Evolutionary conservation across 352 stramenopile species (phyloP).

Genomic region (Pythium oligandrum): DNA sequence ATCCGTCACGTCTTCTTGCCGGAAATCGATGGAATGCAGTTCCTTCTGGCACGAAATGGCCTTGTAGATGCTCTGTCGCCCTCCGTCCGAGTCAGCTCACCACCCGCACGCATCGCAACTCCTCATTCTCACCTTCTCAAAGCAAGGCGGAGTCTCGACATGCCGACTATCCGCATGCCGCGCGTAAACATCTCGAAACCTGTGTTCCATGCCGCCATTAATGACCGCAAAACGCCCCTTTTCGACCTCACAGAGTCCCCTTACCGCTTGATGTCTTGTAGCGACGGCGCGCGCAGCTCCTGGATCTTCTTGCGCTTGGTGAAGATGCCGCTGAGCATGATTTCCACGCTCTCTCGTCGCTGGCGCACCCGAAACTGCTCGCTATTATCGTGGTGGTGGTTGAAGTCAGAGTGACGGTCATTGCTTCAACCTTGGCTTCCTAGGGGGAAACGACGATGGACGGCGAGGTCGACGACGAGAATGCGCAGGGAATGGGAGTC

Average conservation of each 20-base stretch:
- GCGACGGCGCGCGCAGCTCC: slow-evolving; percentile 61
- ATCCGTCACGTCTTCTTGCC: slow-evolving; percentile 76
- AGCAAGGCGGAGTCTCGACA: slow-evolving; percentile 60
- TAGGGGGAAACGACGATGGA: neutral
- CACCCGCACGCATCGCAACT: neutral
- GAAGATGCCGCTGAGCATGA: slow-evolving; percentile 73
- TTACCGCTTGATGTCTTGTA: slow-evolving; percentile 76
- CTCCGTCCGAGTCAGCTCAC: neutral
- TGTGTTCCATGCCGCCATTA: slow-evolving; percentile 9
- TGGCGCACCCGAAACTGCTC: neutral
- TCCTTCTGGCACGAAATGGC: slow-evolving; percentile 81
- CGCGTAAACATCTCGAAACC: slow-evolving; percentile 68
- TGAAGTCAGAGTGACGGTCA: slow-evolving; percentile 11
- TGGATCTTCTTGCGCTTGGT: slow-evolving; percentile 78
- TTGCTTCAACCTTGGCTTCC: neutral
- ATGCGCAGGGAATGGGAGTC: no score
- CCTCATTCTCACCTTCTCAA: slow-evolving; percentile 43
- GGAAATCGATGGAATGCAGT: slow-evolving; percentile 65
- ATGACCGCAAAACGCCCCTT: neutral
- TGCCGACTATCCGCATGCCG: slow-evolving; percentile 51
- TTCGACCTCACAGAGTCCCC: neutral
- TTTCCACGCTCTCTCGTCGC: neutral
- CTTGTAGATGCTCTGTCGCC: slow-evolving; percentile 75
- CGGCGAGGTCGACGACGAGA: no score
- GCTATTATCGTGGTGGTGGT: no score